Evolutionary conservation across 2,329 filamentous ascomycete genomes (phyloP), one percentile per base, ranked within the genome.

Genomic region (Tolypocladium tundrense): DNA sequence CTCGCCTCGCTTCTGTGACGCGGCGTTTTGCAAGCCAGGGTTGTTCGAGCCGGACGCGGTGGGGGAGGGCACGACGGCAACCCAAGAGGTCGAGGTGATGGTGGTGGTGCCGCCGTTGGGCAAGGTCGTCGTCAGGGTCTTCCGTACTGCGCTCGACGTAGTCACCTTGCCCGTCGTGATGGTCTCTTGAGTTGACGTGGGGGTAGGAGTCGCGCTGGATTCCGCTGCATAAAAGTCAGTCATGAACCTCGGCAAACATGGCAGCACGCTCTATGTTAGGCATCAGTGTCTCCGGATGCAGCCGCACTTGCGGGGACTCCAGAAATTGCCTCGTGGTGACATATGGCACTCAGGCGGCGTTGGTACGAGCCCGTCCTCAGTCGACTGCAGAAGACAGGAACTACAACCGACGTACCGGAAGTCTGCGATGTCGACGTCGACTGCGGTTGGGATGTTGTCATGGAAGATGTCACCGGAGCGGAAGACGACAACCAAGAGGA

Each of bases 1-100:
- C 40, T 62, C 60, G 37, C 60, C 61, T 3, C 65, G 65, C 41
- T 59, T 60, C 27, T 60, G 63, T 13, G 61, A 60, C 21, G 71
- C 74, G 4, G 64, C 70, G 60, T 73, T 74, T 61, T 77, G 75
- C 37, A 77, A 66, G 37, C 66, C 67, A 41, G 73, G 69, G 45
- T 67, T 65, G 57, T 63, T 63, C 58, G 63, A 58, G 27, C 61
- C 60, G n/a, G 68, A 67, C 11, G 69, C 57, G 37, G 67, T 61
- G 27, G 66, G 62, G 1, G 72, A 69, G 1, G 76, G 73, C 13
- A 74, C 70, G 43, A 77, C 74, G 27, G 71, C 73, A 3, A 81
- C 78, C 65, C 71, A 78, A 0, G 77, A 78, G 1, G 79, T 81
- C n/a, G 73, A 73, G 13, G 78, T 81, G 54, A 80, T 68, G 14